Evolutionary conservation across 1,284 basidiomycete genomes (phyloP), one percentile per base, ranked within the genome.

Genomic region (Malassezia cuniculi): DNA sequence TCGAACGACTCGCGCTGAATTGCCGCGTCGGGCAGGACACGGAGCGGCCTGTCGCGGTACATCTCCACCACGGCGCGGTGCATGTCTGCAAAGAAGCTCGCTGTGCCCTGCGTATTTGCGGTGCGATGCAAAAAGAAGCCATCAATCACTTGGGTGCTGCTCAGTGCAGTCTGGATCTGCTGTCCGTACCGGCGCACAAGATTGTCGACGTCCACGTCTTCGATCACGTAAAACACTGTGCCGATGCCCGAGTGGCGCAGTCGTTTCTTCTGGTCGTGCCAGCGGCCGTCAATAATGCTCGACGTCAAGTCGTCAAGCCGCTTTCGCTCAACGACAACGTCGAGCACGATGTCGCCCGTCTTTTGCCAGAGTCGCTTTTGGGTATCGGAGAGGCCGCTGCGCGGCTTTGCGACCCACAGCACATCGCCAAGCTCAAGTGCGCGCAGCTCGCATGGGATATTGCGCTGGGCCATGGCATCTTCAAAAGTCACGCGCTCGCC

Each of bases 241-340:
- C 62, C 57, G 17, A 76, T 68, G 12, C 71, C 72, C 0, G 73
- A 73, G 18, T 71, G 68, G 5, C 62, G 65, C 22, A 75, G 53
- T 0, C 74, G 73, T 39, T 71, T 73, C 64, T 75, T 76, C 50
- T 77, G 75, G 40, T 74, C 73, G 38, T 67, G 65, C 55, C 74
- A 77, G 14, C 75, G 58, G 4, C 73, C 72, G 45, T 76, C 75
- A 16, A 67, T 57, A 41, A 77, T 72, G 33, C 73, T 74, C 7
- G 44, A 55, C 21, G 68, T 68, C 30, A 76, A 47, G 60, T 77
- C 75, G 41, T 76, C 75, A 15, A 76, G 57, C 14, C 75, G 50
- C 52, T 77, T 77, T 34, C 75, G 60, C 63, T 77, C 75, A 4
- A 74, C 69, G 8, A 76, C 72, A 38, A 70, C 74, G 48, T 76